Conservation (phyloP, 106 monocot species). For the Phalaenopsis aphrodite region DNA sequence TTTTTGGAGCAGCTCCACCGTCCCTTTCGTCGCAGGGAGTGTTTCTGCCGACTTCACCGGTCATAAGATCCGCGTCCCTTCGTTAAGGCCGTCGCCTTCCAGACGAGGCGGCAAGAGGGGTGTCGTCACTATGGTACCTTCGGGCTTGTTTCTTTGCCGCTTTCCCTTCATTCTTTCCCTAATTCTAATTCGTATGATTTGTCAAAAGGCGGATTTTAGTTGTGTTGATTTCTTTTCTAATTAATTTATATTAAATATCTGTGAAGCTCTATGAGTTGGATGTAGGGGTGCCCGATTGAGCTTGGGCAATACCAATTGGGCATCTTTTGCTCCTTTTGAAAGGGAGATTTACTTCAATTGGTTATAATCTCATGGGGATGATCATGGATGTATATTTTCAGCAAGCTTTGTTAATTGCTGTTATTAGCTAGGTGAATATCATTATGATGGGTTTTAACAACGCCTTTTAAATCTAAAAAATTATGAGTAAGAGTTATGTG, state of each 20-base stretch:
- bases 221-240: neutral
- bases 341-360: slow-evolving; percentile 5
- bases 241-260: neutral
- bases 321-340: neutral
- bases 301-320: neutral
- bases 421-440: neutral
- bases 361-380: neutral
- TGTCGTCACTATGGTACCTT: slow-evolving; percentile 72
- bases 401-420: neutral
- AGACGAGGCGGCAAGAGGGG: slow-evolving; percentile 42
- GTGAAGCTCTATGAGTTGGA: neutral
- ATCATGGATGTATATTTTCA: slow-evolving; percentile 1
- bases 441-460: too few species aligned
- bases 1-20: slow-evolving; percentile 16
- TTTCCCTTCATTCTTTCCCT: neutral
- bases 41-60: slow-evolving; percentile 34
- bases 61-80: slow-evolving; percentile 26
- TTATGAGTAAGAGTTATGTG: too few species aligned
- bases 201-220: neutral
- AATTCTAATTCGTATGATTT: neutral
- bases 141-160: neutral
- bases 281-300: neutral
- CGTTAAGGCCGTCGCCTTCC: slow-evolving; percentile 5
- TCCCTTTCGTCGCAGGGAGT: slow-evolving; percentile 40
- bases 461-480: too few species aligned